Percentiles rank a stretch among this genome's conserved stretches.
phyloP scores from a whole-genome alignment of 805 yeast species.

The Saccharomycopsis schoenii region DNA sequence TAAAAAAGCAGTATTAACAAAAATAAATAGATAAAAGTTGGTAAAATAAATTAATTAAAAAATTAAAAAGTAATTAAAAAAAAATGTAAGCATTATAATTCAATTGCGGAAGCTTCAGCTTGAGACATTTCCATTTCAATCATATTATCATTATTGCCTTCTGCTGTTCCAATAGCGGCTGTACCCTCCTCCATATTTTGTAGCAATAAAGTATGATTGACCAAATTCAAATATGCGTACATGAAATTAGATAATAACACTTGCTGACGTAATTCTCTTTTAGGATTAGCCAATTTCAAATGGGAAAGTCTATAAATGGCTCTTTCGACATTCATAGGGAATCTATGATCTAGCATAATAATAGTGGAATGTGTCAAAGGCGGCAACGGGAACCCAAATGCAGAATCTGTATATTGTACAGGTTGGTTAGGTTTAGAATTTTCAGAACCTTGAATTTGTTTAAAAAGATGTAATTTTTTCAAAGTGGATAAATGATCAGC shows the following conservation, averaged over 20 bases:
- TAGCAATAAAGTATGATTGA: slow-evolving; percentile 78
- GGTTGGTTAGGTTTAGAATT: slow-evolving; percentile 42
- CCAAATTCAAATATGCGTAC: slow-evolving; percentile 93
- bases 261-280: slow-evolving; percentile 83
- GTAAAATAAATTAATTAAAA: neutral
- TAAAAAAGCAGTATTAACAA: neutral
- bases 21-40: neutral
- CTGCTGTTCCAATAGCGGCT: neutral
- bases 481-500: slow-evolving; percentile 16
- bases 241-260: slow-evolving; percentile 90
- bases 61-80: too few relatives aligned
- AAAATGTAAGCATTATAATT: neutral
- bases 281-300: slow-evolving; percentile 87
- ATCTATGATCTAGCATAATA: slow-evolving; percentile 73
- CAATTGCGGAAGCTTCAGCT: slow-evolving; percentile 2
- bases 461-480: slow-evolving; percentile 22
- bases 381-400: slow-evolving; percentile 82
- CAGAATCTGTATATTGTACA: slow-evolving; percentile 59
- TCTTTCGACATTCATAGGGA: slow-evolving; percentile 91
- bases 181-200: slow-evolving; percentile 43
- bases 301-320: slow-evolving; percentile 92
- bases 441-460: slow-evolving; percentile 29
- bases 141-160: neutral
- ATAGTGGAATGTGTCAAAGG: slow-evolving; percentile 69
- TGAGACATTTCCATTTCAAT: neutral